Conservation (phyloP, 78 protist genomes). For the Dictyostelium purpureum region DNA sequence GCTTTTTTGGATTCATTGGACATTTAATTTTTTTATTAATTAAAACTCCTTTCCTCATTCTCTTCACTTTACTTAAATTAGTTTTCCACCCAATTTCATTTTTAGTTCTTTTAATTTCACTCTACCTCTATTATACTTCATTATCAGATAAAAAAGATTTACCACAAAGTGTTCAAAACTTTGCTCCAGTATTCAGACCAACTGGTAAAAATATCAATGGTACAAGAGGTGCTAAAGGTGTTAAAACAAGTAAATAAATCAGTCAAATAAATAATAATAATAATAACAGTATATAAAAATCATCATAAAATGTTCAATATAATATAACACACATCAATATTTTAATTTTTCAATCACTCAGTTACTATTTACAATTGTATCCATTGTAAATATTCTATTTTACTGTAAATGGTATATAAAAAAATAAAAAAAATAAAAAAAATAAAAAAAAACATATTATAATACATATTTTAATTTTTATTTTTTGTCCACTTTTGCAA, state of each 20-base stretch:
- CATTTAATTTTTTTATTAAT: conserved; percentile 27
- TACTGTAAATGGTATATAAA: too few relatives aligned
- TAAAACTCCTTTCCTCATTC: conserved; percentile 24
- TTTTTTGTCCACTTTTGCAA: too few relatives aligned
- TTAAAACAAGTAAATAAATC: background rate
- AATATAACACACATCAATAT: background rate
- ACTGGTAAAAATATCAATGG: background rate
- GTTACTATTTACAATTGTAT: too few relatives aligned
- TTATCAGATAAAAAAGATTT: conserved; percentile 11
- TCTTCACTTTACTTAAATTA: conserved; percentile 15
- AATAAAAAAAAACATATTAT: too few relatives aligned
- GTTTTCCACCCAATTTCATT: conserved; percentile 70
- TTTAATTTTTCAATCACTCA: background rate
- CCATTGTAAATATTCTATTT: too few relatives aligned
- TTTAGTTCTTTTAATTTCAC: conserved; percentile 46
- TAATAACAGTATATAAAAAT: background rate
- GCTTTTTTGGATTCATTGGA: conserved; percentile 42
- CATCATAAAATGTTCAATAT: background rate
- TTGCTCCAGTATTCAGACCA: conserved; percentile 52
- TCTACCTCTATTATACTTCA: conserved; percentile 23
- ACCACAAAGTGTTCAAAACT: conserved; percentile 56
- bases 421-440: too few relatives aligned
- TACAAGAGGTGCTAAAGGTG: background rate
- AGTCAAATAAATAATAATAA: background rate
- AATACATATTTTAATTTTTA: too few relatives aligned